Evolutionary conservation across 805 yeast species (phyloP).

Genomic region (Wickerhamomyces silvicola): DNA sequence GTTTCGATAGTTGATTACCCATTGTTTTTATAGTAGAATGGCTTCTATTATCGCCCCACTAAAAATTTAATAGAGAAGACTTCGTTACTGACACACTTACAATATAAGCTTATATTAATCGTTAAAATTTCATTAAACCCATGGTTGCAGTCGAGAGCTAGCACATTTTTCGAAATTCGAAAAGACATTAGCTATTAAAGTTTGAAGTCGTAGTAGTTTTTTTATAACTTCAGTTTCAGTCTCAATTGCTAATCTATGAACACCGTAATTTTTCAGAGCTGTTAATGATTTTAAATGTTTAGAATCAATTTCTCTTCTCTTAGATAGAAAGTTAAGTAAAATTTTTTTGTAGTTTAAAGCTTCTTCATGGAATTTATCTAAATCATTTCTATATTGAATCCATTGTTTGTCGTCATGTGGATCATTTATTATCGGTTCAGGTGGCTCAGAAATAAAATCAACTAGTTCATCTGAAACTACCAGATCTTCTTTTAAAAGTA

Average conservation of each 20-base stretch:
- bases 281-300: too few relatives aligned
- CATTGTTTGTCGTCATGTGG: neutral
- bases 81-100: too few relatives aligned
- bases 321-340: neutral
- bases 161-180: too few relatives aligned
- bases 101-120: too few relatives aligned
- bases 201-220: too few relatives aligned
- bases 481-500: constrained; percentile 5
- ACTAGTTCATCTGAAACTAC: neutral
- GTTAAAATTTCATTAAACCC: too few relatives aligned
- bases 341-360: neutral
- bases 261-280: too few relatives aligned
- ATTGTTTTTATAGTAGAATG: neutral
- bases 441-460: constrained; percentile 1
- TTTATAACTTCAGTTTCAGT: too few relatives aligned
- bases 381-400: neutral
- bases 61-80: too few relatives aligned
- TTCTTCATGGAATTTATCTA: neutral
- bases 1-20: constrained; percentile 6
- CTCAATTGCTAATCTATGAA: too few relatives aligned
- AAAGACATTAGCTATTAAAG: too few relatives aligned
- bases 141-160: too few relatives aligned
- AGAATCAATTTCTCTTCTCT: neutral
- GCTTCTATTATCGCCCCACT: neutral
- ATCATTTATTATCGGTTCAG: neutral